Percentiles rank a stretch among this genome's conserved stretches.
phyloP scores from a whole-genome alignment of 805 yeast species.

The Metschnikowia drakensbergensis region DNA sequence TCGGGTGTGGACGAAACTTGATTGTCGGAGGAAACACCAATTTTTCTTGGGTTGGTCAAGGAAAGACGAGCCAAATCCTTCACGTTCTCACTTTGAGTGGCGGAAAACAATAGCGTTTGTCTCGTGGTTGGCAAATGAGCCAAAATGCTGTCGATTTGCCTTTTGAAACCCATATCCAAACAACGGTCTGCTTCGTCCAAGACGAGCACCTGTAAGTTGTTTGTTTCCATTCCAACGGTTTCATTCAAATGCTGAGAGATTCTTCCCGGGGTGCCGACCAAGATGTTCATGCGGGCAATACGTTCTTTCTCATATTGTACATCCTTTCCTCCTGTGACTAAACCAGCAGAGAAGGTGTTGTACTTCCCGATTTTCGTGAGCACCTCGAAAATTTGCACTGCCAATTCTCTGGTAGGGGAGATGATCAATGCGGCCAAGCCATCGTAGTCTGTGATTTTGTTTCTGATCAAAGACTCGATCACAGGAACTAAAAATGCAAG shows the following conservation, averaged over 20 bases:
- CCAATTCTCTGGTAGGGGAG: constrained; percentile 91
- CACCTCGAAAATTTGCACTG: constrained; percentile 88
- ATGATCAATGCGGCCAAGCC: constrained; percentile 86
- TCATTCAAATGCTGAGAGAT: constrained; percentile 88
- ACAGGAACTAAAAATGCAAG: constrained; percentile 82
- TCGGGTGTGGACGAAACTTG: constrained; percentile 76
- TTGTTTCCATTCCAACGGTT: constrained; percentile 71
- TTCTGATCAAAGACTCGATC: constrained; percentile 62
- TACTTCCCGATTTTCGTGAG: constrained; percentile 73
- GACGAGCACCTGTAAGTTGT: constrained; percentile 73
- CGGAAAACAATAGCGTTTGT: constrained; percentile 82
- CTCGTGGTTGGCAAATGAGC: constrained; percentile 73
- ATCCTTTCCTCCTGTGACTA: constrained; percentile 92
- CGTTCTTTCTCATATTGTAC: constrained; percentile 78
- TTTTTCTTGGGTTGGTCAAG: constrained; percentile 53
- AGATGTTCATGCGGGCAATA: constrained; percentile 70
- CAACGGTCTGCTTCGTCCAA: constrained; percentile 92
- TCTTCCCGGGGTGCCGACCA: constrained; percentile 92
- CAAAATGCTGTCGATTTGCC: constrained; percentile 75
- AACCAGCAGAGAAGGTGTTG: constrained; percentile 78
- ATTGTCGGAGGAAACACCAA: constrained; percentile 37
- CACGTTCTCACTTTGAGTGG: constrained; percentile 83
- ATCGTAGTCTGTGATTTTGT: constrained; percentile 75
- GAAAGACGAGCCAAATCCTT: constrained; percentile 80
- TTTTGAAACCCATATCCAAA: constrained; percentile 88